Base-by-base conservation (phyloP, 169 alveolate genomes). In the Plasmodium vinckei region DNA sequence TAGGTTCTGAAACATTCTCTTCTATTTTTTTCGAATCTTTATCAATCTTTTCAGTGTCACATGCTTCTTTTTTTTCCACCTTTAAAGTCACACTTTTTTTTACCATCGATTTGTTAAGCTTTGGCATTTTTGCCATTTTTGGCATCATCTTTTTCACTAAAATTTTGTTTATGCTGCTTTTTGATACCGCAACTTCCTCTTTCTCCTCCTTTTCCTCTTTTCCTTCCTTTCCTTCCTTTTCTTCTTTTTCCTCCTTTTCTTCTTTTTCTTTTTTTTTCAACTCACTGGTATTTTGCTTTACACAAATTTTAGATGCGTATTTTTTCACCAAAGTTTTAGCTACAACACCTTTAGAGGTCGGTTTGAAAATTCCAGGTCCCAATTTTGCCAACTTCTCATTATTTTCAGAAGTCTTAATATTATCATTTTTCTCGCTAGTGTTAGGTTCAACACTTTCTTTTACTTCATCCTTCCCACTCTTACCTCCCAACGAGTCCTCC, bases 131-230 rank as follows among this genome's bases (percentile, higher is more conserved):
- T 33, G 42, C 7, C 5, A 33, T 33, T 33, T 33, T 33, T 5
- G 42, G 42, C 42, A 33, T 33, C 42, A 33, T 33, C 5, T 33
- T 33, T 33, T 33, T 33, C 42, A 33, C 7, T 33, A 33, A 1
- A n/a, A 60, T 6, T 21, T 60, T 12, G 9, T 19, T 19, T 60
- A 10, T 17, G 6, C 0, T 21, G 5, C 5, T 17, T 60, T 60
- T 19, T 60, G n/a, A 10, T 0, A 10, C 25, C 2, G 4, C 12
- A 6, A 9, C 6, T 17, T 23, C 39, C 1, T 67, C 27, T 44
- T 67, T 67, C 6, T 67, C 73, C 5, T 67, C 27, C 25, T 13
- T 67, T 67, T 9, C 39, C 33, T 10, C 23, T 3, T 65, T 25
- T n/a, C 0, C 15, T 49, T 2, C 42, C n/a, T 23, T 10, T n/a